Conservation (phyloP, 371 early-diverging fungal genomes). For the Actinomortierella wolfii region DNA sequence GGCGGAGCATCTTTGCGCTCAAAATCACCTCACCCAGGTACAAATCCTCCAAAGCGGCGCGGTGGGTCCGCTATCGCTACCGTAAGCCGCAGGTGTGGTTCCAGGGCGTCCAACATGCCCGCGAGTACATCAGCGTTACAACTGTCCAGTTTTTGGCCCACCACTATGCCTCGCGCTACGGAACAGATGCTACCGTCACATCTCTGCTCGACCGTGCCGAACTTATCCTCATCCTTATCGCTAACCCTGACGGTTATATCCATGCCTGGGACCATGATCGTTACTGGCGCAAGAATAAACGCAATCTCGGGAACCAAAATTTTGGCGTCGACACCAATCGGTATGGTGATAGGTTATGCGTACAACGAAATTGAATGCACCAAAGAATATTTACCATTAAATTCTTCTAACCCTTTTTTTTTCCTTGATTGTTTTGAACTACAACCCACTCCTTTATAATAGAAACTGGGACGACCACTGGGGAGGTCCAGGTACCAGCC, state of each 20-base stretch:
- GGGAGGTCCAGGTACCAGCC: slow-evolving; percentile 59
- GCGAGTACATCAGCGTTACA: slow-evolving; percentile 55
- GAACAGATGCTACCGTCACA: slow-evolving; percentile 42
- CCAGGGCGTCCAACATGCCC: slow-evolving; percentile 60
- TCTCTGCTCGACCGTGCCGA: slow-evolving; percentile 48
- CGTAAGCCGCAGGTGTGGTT: slow-evolving; percentile 56
- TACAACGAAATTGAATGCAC: too few species aligned
- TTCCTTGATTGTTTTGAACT: too few species aligned
- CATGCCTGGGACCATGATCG: slow-evolving; percentile 55
- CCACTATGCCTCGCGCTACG: slow-evolving; percentile 48
- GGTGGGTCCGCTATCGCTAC: slow-evolving; percentile 15
- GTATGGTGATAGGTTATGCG: too few species aligned
- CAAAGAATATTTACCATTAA: too few species aligned
- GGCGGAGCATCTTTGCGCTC: slow-evolving; percentile 57
- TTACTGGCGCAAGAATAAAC: slow-evolving; percentile 68
- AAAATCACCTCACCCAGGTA: slow-evolving; percentile 33
- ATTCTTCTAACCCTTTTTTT: too few species aligned
- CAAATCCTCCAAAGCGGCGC: slow-evolving; percentile 8
- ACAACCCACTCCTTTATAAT: too few species aligned
- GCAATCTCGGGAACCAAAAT: slow-evolving; percentile 10
- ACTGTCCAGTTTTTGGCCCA: slow-evolving; percentile 56
- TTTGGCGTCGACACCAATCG: slow-evolving; percentile 54
- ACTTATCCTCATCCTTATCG: slow-evolving; percentile 57
- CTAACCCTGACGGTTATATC: slow-evolving; percentile 68
- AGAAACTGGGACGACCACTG: slow-evolving; percentile 64